Evolutionary conservation across 768 basidiomycete species (phyloP).

Genomic region (Lyophyllum shimeji): DNA sequence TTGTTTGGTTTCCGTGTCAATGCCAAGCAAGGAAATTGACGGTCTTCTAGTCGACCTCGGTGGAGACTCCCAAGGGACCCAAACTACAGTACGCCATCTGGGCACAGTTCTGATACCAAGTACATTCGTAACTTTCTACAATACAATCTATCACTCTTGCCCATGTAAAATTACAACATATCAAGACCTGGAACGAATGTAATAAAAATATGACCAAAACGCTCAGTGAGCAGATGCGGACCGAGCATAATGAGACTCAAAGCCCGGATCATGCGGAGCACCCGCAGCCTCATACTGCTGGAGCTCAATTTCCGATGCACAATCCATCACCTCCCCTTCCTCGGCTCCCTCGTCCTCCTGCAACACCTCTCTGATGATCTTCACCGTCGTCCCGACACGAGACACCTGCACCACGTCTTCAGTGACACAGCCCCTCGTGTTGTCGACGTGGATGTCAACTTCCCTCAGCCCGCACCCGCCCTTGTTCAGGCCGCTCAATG

Average conservation of each 20-base stretch:
- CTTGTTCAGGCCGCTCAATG: constrained; percentile 21
- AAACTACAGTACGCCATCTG: too few species aligned
- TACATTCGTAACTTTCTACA: background rate
- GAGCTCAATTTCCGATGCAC: constrained; percentile 11
- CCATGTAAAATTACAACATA: background rate
- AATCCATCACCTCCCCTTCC: constrained; percentile 15
- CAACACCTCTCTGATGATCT: constrained; percentile 20
- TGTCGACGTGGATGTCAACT: constrained; percentile 33
- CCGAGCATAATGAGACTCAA: constrained; percentile 25
- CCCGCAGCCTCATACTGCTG: constrained; percentile 25
- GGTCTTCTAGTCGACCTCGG: too few species aligned
- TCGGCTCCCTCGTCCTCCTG: constrained; percentile 14
- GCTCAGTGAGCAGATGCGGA: constrained; percentile 5
- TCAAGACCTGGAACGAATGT: constrained; percentile 2
- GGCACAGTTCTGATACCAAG: too few species aligned
- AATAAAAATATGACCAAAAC: constrained; percentile 4
- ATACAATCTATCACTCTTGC: background rate
- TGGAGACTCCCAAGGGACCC: too few species aligned
- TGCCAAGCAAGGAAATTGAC: background rate
- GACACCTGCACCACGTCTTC: constrained; percentile 13
- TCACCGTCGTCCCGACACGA: constrained; percentile 19
- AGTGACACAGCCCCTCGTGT: constrained; percentile 1
- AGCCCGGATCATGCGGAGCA: constrained; percentile 27
- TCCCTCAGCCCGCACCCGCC: constrained; percentile 24
- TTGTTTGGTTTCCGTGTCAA: background rate